Evolutionary conservation across 2,329 filamentous ascomycete species (phyloP), one percentile per base, ranked within the genome.

Genomic region (Botrytis cinerea): DNA sequence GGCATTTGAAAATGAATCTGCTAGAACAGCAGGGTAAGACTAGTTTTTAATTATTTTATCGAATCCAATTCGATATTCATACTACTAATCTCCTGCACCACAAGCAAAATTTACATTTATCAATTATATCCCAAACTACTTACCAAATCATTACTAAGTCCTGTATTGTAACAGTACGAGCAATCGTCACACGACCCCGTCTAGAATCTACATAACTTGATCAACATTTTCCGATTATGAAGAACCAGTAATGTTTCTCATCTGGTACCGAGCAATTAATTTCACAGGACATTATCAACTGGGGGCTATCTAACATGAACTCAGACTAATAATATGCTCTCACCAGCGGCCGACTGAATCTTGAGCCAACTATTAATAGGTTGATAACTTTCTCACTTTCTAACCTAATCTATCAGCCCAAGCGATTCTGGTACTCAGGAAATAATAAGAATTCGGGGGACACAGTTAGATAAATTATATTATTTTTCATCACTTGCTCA

Each of bases 311-410:
- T 4, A 12, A 51, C 25, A 51, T 14, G 14, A n/a, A n/a, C 25
- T 14, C 2, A 9, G n/a, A 51, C 22, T 20, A 10, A n/a, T 14
- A n/a, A 51, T 1, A 4, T 51, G 5, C 1, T 14, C 48, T 51
- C 25, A 51, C 14, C 6, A 14, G 4, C n/a, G 10, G 22, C 22
- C 10, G 22, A 51, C 22, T n/a, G 25, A 51, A 12, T 25, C 9
- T n/a, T 48, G 9, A 48, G 9, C 22, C 46, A 25, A 51, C 22
- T 25, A 5, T 51, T 12, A n/a, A 51, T 14, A 14, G 10, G 4
- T 1, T n/a, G 12, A 7, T 0, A n/a, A 6, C 10, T 1, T 51
- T 22, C 48, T 14, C 5, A 51, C 1, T 12, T n/a, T 6, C 2
- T 10, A 6, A 9, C n/a, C 10, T 14, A 1, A 51, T 6, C 12